Evolutionary conservation across 257 asterid genomes (phyloP).

Genomic region (Gentiana dahurica): DNA sequence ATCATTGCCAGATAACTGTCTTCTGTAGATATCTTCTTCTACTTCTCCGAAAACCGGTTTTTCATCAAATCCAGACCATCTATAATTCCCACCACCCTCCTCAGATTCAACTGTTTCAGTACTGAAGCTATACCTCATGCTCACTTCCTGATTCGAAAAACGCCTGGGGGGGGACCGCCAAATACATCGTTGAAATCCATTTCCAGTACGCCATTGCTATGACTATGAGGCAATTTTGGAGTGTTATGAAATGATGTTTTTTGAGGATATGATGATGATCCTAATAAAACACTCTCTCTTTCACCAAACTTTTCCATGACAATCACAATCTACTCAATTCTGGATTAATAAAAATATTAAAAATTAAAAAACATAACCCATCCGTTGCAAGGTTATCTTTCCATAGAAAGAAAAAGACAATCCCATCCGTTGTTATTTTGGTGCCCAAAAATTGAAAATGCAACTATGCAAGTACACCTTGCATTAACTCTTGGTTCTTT

Average conservation of each 20-base stretch:
- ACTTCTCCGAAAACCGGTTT: conserved; percentile 73
- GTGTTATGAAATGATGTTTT: conserved; percentile 17
- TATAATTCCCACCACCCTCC: conserved; percentile 15
- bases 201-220: too few species aligned
- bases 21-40: conserved; percentile 26
- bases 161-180: conserved; percentile 94
- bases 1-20: conserved; percentile 31
- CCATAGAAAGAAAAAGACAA: background rate
- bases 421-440: background rate
- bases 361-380: conserved; percentile 8
- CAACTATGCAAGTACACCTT: too few species aligned
- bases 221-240: conserved; percentile 3
- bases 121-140: conserved; percentile 38
- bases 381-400: background rate
- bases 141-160: conserved; percentile 51
- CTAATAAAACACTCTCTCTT: conserved; percentile 31
- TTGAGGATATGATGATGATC: too few species aligned
- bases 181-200: conserved; percentile 75
- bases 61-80: conserved; percentile 29
- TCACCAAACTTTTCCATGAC: conserved; percentile 46
- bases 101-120: conserved; percentile 35
- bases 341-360: conserved; percentile 5
- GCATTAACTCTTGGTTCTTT: too few species aligned
- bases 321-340: background rate
- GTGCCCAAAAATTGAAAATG: too few species aligned